Base-by-base conservation (phyloP, 2,329 filamentous ascomycete species). In the Fusarium acutatum region DNA sequence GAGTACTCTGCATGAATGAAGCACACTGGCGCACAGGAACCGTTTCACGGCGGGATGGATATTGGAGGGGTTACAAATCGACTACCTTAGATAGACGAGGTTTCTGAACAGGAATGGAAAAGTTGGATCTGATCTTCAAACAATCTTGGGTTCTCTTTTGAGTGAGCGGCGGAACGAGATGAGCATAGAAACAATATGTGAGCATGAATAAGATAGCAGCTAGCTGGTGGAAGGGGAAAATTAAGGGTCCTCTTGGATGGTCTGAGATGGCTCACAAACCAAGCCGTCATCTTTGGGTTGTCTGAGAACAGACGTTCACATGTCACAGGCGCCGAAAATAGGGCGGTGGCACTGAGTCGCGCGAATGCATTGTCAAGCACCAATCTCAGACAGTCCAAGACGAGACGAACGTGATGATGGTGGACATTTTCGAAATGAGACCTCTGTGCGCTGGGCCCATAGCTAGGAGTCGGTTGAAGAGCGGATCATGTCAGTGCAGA, bases 51-150 rank as follows among this genome's bases (percentile, higher is more conserved):
- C 54, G 47, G 61, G 46, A 74, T 56, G 54, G 50, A 52, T 59
- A 61, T 38, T 40, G 53, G 64, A 61, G 43, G 44, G 53, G 4
- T 50, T 57, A 43, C 60, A 64, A 47, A 41, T 64, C 56, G 49
- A 65, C 53, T 60, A 47, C 44, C 44, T 30, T 30, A 71, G 47
- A 74, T 74, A 65, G 60, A 70, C 61, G 54, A 77, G 37, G 64
- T 53, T 54, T 66, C 43, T 58, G 65, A 66, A 60, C 54, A 44
- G 58, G 63, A 71, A 75, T 38, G 64, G 59, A 76, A 75, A 75
- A 73, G 71, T 67, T 69, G 60, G 47, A 60, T 64, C 28, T 65
- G 60, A 38, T 67, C 37, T 67, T 71, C 59, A 72, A 73, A 74
- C 60, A 74, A 47, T 26, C 11, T 64, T 43, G 37, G 40, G 53